Conservation (phyloP, 768 basidiomycete genomes). For the Pleurotus ostreatus region DNA sequence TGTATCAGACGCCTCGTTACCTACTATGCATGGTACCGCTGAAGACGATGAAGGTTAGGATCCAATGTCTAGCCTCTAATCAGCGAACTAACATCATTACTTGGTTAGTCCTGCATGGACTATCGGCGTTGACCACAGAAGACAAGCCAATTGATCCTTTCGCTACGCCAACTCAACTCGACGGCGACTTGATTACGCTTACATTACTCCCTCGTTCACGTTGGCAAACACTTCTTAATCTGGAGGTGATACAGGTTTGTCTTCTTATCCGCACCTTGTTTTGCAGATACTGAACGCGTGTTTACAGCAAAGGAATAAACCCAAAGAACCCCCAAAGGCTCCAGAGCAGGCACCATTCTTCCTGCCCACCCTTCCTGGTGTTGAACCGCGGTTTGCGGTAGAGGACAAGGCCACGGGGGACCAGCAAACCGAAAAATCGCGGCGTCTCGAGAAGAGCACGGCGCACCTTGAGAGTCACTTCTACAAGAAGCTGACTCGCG, state of each 20-base stretch:
- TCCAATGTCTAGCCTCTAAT: neutral
- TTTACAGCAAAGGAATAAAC: slow-evolving; percentile 89
- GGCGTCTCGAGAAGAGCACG: slow-evolving; percentile 48
- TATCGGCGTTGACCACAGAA: slow-evolving; percentile 59
- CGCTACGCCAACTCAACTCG: slow-evolving; percentile 83
- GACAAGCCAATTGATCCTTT: slow-evolving; percentile 67
- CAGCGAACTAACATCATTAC: slow-evolving; percentile 1
- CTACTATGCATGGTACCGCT: slow-evolving; percentile 76
- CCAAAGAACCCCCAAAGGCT: slow-evolving; percentile 91
- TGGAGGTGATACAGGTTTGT: slow-evolving; percentile 87
- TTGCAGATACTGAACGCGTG: neutral
- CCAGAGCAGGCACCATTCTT: slow-evolving; percentile 98
- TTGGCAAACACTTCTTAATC: slow-evolving; percentile 96
- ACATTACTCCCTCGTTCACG: slow-evolving; percentile 87
- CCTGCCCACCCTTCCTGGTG: slow-evolving; percentile 86
- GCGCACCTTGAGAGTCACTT: slow-evolving; percentile 65
- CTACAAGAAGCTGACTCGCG: slow-evolving; percentile 53
- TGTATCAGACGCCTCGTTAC: slow-evolving; percentile 64
- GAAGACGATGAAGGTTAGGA: slow-evolving; percentile 70
- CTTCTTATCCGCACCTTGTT: too few species aligned
- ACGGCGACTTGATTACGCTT: slow-evolving; percentile 88
- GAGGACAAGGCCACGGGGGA: slow-evolving; percentile 32
- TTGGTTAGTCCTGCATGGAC: slow-evolving; percentile 59
- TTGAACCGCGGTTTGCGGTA: slow-evolving; percentile 78
- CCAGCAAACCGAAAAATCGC: slow-evolving; percentile 39